Evolutionary conservation across 768 basidiomycete genomes (phyloP), one percentile per base, ranked within the genome.

Genomic region (Tulasnella sp.): DNA sequence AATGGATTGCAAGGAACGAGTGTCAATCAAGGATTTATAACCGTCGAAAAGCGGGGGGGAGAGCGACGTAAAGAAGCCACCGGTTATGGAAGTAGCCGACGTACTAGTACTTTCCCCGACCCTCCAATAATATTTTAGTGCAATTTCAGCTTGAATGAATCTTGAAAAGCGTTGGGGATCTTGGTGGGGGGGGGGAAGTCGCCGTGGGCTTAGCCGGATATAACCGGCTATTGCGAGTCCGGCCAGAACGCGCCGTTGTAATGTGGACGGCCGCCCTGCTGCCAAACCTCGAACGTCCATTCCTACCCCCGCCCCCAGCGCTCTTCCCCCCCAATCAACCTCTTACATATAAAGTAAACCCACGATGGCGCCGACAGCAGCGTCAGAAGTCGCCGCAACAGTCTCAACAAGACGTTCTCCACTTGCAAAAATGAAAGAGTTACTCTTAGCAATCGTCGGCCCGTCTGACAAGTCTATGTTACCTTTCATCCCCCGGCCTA

Each of bases 401-500:
- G 31, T 31, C n/a, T 64, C 58, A 1, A 0, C 58, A 31, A 64
- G 58, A 15, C n/a, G 19, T 31, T 64, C 58, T 25, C 58, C 58
- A 11, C 31, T 64, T 4, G 58, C 58, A 64, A 64, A 64, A 64
- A 64, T 64, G 58, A 74, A 74, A 58, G 52, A 42, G 22, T 3
- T 76, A 7, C 75, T 76, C 36, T 29, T 38, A 37, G 64, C 67
- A 36, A 39, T 76, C n/a, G 29, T 76, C 19, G 75, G 75, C 19
- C 75, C 75, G 22, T 69, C 75, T 7, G 75, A 76, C 68, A 70
- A 40, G 38, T 78, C 77, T 22, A 40, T 78, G 34, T 52, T 78
- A 22, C 77, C 77, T 2, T 78, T 78, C 42, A 58, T 78, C 40
- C 78, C 78, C 37, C 77, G 78, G 19, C 74, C 78, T 22, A 54